Conservation (phyloP, 192 early-diverging fungal genomes). For the Fimicolochytrium jonesii region DNA sequence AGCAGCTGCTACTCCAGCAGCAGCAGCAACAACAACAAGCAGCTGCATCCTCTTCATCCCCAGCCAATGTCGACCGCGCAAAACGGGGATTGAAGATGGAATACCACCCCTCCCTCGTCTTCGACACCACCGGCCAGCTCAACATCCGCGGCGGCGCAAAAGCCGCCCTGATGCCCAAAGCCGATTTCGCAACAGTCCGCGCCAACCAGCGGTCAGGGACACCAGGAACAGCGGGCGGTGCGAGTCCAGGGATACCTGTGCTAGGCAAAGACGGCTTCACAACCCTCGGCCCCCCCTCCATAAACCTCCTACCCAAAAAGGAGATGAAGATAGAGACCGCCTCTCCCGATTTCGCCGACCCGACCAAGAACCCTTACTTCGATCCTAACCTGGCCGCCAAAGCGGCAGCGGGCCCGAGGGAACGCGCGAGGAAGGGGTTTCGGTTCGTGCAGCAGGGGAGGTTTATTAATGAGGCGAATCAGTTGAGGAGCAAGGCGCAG, state of each 20-base stretch:
- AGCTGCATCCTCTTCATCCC: too few species aligned
- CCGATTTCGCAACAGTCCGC: constrained; percentile 56
- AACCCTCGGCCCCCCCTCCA: not conserved
- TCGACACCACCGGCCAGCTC: constrained; percentile 29
- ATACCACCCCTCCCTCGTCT: constrained; percentile 28
- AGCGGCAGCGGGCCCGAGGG: constrained; percentile 37
- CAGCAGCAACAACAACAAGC: too few species aligned
- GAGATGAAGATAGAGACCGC: constrained; percentile 48
- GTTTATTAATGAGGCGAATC: constrained; percentile 76
- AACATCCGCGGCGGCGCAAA: constrained; percentile 47
- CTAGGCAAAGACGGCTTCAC: constrained; percentile 6
- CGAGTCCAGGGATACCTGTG: not conserved
- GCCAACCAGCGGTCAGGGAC: constrained; percentile 64
- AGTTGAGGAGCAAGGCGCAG: constrained; percentile 67
- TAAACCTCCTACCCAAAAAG: too few species aligned
- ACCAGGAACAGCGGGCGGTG: constrained; percentile 27
- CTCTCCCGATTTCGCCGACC: constrained; percentile 51
- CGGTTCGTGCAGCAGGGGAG: constrained; percentile 81
- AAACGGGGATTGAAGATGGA: constrained; percentile 42
- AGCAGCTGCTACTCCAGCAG: too few species aligned
- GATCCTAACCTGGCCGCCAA: constrained; percentile 60
- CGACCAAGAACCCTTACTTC: constrained; percentile 84
- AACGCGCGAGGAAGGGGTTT: constrained; percentile 44
- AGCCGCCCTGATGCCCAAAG: constrained; percentile 55
- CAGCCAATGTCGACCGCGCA: not conserved